phyloP scores from a whole-genome alignment of 768 basidiomycete species.

The Panellus pusillus region DNA sequence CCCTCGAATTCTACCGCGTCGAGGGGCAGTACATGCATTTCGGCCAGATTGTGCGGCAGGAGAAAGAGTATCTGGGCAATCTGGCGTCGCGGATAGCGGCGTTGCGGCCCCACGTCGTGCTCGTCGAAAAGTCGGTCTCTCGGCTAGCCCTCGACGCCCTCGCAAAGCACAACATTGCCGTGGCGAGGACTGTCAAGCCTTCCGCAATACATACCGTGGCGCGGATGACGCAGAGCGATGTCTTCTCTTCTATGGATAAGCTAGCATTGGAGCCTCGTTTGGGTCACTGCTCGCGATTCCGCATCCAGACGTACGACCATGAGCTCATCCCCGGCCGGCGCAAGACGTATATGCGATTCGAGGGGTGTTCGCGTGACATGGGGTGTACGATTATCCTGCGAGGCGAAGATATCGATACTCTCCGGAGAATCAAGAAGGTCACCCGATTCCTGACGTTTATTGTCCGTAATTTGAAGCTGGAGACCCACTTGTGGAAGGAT shows the following conservation, averaged over 20 bases:
- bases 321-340: conserved; percentile 88
- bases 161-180: conserved; percentile 81
- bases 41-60: conserved; percentile 86
- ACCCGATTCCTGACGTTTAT: conserved; percentile 91
- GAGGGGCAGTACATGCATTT: conserved; percentile 94
- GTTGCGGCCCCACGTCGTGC: conserved; percentile 85
- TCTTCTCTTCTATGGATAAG: conserved; percentile 95
- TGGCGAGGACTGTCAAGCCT: conserved; percentile 86
- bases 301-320: conserved; percentile 94
- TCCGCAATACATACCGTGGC: conserved; percentile 86
- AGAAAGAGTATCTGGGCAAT: conserved; percentile 89
- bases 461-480: conserved; percentile 90
- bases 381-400: conserved; percentile 93
- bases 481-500: conserved; percentile 93
- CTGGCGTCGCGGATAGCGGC: conserved; percentile 89
- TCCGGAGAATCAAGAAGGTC: conserved; percentile 88
- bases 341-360: conserved; percentile 98
- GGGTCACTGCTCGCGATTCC: conserved; percentile 84
- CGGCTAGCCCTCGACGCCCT: conserved; percentile 87
- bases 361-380: conserved; percentile 90
- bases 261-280: conserved; percentile 85
- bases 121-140: conserved; percentile 91
- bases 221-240: conserved; percentile 93
- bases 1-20: conserved; percentile 88
- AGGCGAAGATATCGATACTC: conserved; percentile 78